These are phyloP conservation scores for Hanseniaspora uvarum DNA, from an alignment of 1,139 yeast species.

Conservation along the genomic window DNA sequence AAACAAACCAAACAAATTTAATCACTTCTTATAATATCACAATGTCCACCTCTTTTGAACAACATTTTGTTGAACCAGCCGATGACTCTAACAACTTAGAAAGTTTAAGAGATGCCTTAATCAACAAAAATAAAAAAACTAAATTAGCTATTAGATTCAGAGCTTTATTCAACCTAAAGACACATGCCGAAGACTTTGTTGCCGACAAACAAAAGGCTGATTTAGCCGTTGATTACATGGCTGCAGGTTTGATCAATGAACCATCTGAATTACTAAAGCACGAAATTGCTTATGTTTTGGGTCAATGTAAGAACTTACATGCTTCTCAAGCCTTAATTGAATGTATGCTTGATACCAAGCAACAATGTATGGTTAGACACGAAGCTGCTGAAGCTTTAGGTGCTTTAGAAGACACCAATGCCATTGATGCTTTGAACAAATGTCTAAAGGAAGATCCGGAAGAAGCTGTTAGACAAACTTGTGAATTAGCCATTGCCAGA, in stretches of 20 bases:
- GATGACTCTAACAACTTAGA: constrained; percentile 44
- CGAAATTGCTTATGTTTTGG: constrained; percentile 96
- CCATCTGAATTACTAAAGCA: constrained; percentile 85
- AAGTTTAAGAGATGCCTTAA: constrained; percentile 57
- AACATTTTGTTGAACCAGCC: constrained; percentile 30
- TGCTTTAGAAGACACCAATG: constrained; percentile 75
- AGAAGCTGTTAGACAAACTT: constrained; percentile 87
- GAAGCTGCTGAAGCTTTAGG: constrained; percentile 99
- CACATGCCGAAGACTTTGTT: constrained; percentile 57
- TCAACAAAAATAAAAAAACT: constrained; percentile 53
- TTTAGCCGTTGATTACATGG: constrained; percentile 71
- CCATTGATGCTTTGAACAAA: constrained; percentile 56
- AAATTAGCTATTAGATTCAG: constrained; percentile 80
- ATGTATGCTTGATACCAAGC: constrained; percentile 56
- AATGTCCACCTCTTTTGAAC: constrained; percentile 33
- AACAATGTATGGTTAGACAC: constrained; percentile 94
- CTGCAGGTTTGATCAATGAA: constrained; percentile 65
- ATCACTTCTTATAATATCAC: background rate
- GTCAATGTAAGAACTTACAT: constrained; percentile 76
- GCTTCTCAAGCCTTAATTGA: constrained; percentile 68
- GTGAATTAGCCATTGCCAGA: constrained; percentile 92
- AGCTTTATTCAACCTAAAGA: constrained; percentile 82
- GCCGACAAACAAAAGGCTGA: constrained; percentile 43
- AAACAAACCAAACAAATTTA: background rate
- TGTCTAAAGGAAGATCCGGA: constrained; percentile 65